Percentiles rank a stretch among this genome's conserved stretches.
Conservation (phyloP, 345 rosid species). For the Syzygium aqueum region DNA sequence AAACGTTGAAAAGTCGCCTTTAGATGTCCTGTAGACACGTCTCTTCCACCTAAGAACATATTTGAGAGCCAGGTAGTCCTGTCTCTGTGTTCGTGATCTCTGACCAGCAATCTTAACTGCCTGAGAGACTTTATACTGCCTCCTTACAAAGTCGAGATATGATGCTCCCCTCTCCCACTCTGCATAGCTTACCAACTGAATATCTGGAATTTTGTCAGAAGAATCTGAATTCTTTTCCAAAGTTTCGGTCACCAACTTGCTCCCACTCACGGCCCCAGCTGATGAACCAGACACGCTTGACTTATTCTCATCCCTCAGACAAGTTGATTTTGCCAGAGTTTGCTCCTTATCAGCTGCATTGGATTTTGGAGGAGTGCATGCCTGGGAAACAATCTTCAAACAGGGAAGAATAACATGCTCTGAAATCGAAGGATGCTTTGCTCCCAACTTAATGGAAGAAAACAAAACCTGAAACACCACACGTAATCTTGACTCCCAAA, state of each 20-base stretch:
- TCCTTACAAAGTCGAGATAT: slow-evolving; percentile 95
- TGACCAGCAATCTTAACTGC: slow-evolving; percentile 53
- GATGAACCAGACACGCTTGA: slow-evolving; percentile 29
- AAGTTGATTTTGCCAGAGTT: slow-evolving; percentile 35
- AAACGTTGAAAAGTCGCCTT: slow-evolving; percentile 60
- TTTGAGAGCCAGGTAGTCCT: slow-evolving; percentile 82
- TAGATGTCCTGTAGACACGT: slow-evolving; percentile 41
- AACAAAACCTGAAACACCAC: slow-evolving; percentile 88
- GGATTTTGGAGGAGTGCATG: slow-evolving; percentile 98
- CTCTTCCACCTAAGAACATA: slow-evolving; percentile 91
- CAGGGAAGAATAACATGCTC: slow-evolving; percentile 98
- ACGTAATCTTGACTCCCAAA: slow-evolving; percentile 96
- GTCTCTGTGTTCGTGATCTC: slow-evolving; percentile 66
- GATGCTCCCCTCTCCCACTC: slow-evolving; percentile 99
- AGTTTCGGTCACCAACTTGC: slow-evolving; percentile 38
- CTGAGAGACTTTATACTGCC: slow-evolving; percentile 90
- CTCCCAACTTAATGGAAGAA: slow-evolving; percentile 92
- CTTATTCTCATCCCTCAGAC: slow-evolving; percentile 59
- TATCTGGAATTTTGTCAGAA: slow-evolving; percentile 62
- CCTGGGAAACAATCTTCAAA: slow-evolving; percentile 85
- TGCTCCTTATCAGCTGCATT: slow-evolving; percentile 79
- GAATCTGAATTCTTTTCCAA: slow-evolving; percentile 54
- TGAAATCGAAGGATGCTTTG: slow-evolving; percentile 96
- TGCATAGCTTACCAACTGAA: slow-evolving; percentile 79
- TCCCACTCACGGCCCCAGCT: slow-evolving; percentile 19